Conservation (phyloP, 108 stramenopile genomes). For the Cyclostephanos invisitatus region DNA sequence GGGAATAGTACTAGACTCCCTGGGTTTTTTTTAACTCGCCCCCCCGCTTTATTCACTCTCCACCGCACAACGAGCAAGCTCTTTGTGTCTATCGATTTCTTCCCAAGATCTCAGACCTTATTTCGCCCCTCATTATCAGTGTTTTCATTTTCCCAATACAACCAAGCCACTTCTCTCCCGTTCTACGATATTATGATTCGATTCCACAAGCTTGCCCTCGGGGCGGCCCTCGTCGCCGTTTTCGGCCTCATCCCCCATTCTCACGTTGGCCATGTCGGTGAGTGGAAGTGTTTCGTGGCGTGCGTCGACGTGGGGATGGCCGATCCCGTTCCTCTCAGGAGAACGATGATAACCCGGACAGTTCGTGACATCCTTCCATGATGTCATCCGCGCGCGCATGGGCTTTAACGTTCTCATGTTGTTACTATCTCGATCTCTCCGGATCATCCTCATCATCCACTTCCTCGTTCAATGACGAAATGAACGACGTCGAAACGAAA, state of each 20-base stretch:
- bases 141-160: slow-evolving; percentile 9
- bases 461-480: neutral
- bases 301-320: neutral
- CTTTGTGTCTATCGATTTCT: too few relatives aligned
- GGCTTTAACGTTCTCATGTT: neutral
- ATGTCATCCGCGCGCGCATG: too few relatives aligned
- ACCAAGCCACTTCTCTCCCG: too few relatives aligned
- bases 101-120: too few relatives aligned
- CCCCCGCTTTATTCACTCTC: too few relatives aligned
- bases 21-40: too few relatives aligned
- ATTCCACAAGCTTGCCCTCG: slow-evolving; percentile 47
- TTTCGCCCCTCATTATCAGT: neutral
- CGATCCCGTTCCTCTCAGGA: neutral
- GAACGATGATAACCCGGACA: too few relatives aligned
- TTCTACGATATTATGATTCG: too few relatives aligned
- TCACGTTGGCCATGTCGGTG: slow-evolving; percentile 30
- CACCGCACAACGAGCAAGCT: too few relatives aligned
- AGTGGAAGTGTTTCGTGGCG: slow-evolving; percentile 3
- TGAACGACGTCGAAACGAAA: neutral
- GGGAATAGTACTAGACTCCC: too few relatives aligned
- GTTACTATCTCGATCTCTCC: neutral
- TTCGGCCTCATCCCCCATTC: slow-evolving; percentile 24
- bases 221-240: slow-evolving; percentile 29
- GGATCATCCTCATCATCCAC: neutral
- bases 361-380: neutral